Percentiles rank a stretch among this genome's conserved stretches.
phyloP scores from a whole-genome alignment of 495 filamentous ascomycete species.

The Tetracladium marchalianum region DNA sequence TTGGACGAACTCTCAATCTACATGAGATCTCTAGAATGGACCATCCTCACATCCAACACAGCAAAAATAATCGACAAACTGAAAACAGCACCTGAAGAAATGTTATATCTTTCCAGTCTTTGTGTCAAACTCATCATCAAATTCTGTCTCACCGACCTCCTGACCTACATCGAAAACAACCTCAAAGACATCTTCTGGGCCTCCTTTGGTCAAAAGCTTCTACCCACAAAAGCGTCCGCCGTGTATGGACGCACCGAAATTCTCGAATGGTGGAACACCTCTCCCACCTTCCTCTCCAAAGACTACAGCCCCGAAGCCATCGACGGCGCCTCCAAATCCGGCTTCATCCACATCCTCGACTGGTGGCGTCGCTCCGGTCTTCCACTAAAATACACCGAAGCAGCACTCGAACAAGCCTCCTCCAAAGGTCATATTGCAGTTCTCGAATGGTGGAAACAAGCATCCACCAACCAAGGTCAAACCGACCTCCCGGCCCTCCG shows the following conservation, averaged over 20 bases:
- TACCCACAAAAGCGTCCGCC: conserved; percentile 75
- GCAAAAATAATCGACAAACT: conserved; percentile 54
- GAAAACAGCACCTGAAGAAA: conserved; percentile 52
- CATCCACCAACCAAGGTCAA: conserved; percentile 29
- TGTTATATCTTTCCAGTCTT: conserved; percentile 65
- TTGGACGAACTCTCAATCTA: conserved; percentile 42
- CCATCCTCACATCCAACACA: conserved; percentile 63
- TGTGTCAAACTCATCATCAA: conserved; percentile 86
- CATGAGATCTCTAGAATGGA: conserved; percentile 63
- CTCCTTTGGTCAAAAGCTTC: conserved; percentile 68
- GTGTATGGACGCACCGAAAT: conserved; percentile 80
- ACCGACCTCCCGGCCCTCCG: conserved; percentile 32
- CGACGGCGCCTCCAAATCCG: conserved; percentile 74
- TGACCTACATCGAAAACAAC: conserved; percentile 70
- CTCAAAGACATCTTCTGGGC: conserved; percentile 72
- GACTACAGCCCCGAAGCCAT: conserved; percentile 65
- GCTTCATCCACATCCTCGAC: conserved; percentile 74
- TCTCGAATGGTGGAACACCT: conserved; percentile 79
- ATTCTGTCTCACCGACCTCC: conserved; percentile 63
- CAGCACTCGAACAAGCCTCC: conserved; percentile 76
- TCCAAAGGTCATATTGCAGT: conserved; percentile 73
- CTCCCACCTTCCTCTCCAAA: conserved; percentile 67
- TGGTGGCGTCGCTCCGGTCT: conserved; percentile 86
- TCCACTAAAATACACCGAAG: conserved; percentile 71
- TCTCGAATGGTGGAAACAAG: conserved; percentile 82